Evolutionary conservation across 1,284 basidiomycete genomes (phyloP), one percentile per base, ranked within the genome.

Genomic region (Austroboletus olivaceoglutinosus): DNA sequence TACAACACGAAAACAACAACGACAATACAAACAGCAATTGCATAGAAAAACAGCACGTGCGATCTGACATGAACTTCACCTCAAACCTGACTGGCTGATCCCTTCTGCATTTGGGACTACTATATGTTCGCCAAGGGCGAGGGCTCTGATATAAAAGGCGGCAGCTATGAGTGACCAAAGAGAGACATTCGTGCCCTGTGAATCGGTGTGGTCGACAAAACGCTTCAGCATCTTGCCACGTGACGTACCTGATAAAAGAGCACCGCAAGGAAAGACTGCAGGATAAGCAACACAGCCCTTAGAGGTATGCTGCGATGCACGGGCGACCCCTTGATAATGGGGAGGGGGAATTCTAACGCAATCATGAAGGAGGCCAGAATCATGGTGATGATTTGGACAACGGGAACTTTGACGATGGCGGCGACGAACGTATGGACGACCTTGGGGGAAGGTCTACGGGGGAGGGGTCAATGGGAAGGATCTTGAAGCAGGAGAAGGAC

Each of bases 201-300:
- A 15, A 50, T 55, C 3, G n/a, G 11, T 13, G 23, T 37, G 29
- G 22, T 60, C 39, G 63, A 30, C 5, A 19, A 33, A 37, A 8
- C 18, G 36, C 11, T 47, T 18, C n/a, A 13, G n/a, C 19, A 19
- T 22, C 3, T 43, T 22, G 27, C 25, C 42, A 62, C 77, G 58
- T 27, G 45, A 63, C 80, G 52, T 60, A 88, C 90, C 73, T 93
- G 90, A 72, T 93, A 92, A 65, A 79, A 88, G 47, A 93, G 67
- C 46, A 89, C 75, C 22, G 80, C 73, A n/a, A 89, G 59, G 64
- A 84, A 81, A 1, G 81, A 73, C 62, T 89, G 84, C 55, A 85
- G 70, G 42, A 86, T 59, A 50, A 92, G 73, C 48, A 87, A 55
- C 34, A 91, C 76, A 38, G 86, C 74, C 59, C 85, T 73, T 25